Base-by-base conservation (phyloP, 2,329 filamentous ascomycete species). In the Aspergillus japonicus region DNA sequence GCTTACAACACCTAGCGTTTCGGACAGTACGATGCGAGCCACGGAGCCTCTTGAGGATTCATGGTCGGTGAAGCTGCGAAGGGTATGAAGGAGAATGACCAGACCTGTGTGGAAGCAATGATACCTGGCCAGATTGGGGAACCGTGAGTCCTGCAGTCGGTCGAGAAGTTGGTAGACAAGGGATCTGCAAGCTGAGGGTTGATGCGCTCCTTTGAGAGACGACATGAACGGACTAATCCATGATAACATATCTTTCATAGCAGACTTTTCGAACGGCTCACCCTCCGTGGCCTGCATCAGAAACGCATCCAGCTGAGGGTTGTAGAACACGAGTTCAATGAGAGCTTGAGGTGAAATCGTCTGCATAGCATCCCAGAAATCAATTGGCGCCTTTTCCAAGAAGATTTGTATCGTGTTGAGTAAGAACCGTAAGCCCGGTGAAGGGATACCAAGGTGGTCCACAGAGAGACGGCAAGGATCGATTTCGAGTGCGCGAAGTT, bases 331-430 rank as follows among this genome's bases (percentile, higher is more conserved):
- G 64, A 92, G 85, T 71, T 97, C 92, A n/a, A 92, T 86, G 51
- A 98, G 86, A 35, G 89, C 87, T 47, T 88, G 87, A 3, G 92
- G 89, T 0, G 90, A 89, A 54, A 94, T 91, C 31, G 91, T 86
- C 54, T 90, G 88, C 77, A 96, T 89, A 1, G 92, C 89, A 68
- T 92, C 89, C 94, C 94, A 97, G 68, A 97, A 95, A 49, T 90
- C 89, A 57, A 84, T 85, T 0, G 92, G 84, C 0, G 91, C 89
- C 67, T 90, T 92, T 64, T 88, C 84, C 55, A 97, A 80, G 16
- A 97, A 82, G 12, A 81, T 81, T 49, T 85, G 86, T 62, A 96
- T 84, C 1, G 88, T 87, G 58, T 87, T 85, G 50, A 96, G 82
- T 16, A 95, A 81, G 59, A 88, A 83, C 12, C 87, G 81, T 60